phyloP scores from a whole-genome alignment of 2,329 filamentous ascomycete species.

The Cladosporium sp. region DNA sequence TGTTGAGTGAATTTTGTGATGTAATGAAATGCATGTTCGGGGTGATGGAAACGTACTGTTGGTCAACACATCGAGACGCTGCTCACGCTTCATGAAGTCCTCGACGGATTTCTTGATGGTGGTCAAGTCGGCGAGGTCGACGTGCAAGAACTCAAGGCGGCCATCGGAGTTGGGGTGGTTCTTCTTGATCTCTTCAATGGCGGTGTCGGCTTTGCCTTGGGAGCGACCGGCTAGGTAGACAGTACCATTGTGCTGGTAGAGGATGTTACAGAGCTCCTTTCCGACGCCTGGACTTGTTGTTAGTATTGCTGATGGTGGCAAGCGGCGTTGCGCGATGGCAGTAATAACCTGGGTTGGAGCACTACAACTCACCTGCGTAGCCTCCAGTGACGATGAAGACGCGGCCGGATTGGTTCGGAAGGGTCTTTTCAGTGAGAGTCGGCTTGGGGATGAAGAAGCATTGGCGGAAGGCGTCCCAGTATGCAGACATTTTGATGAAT shows the following conservation, averaged over 20 bases:
- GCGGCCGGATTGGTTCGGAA: constrained; percentile 40
- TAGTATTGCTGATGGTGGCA: not conserved
- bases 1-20: not conserved
- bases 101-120: constrained; percentile 33
- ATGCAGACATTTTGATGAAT: constrained; percentile 8
- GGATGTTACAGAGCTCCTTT: constrained; percentile 48
- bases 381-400: constrained; percentile 53
- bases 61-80: constrained; percentile 37
- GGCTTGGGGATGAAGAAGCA: constrained; percentile 32
- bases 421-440: constrained; percentile 39
- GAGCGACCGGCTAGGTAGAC: constrained; percentile 54
- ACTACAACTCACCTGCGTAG: constrained; percentile 36
- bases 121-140: constrained; percentile 40
- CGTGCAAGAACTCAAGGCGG: constrained; percentile 40
- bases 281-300: constrained; percentile 37
- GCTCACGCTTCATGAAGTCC: constrained; percentile 33
- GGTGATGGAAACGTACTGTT: constrained; percentile 29
- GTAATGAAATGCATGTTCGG: not conserved
- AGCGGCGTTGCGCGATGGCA: not conserved
- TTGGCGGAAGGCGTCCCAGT: constrained; percentile 19
- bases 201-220: constrained; percentile 40
- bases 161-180: constrained; percentile 36
- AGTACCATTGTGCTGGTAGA: constrained; percentile 52
- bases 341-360: not conserved
- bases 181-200: constrained; percentile 43